Evolutionary conservation across 768 basidiomycete genomes (phyloP), one percentile per base, ranked within the genome.

Genomic region (Naganishia vaughanmartiniae): DNA sequence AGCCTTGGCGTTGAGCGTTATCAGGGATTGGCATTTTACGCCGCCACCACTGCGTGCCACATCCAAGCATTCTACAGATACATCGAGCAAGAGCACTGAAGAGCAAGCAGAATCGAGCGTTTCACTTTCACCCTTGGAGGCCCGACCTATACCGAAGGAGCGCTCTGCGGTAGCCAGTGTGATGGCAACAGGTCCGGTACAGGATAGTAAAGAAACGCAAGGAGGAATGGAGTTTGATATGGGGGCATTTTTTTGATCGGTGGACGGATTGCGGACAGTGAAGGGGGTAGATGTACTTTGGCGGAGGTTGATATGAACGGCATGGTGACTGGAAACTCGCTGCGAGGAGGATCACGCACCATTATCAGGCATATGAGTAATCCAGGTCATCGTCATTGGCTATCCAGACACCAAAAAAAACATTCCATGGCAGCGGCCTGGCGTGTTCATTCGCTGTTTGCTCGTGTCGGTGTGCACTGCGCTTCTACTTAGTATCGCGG

Each of bases 151-250:
- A 31, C 65, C 65, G 9, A 55, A 56, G 46, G 46, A 67, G 31
- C 45, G 34, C 54, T 46, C 65, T n/a, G 66, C 53, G n/a, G 34
- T 66, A 12, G 68, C 68, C 30, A 69, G 56, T 28, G 34, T 72
- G 33, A 72, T 66, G 24, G 66, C 56, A 19, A 33, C 48, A 6
- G 66, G 39, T 1, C 28, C 57, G 33, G 60, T 30, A 19, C 46
- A 54, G 48, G 58, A 73, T 34, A 70, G 57, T 19, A 51, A 63
- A 3, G 46, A 63, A 30, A 51, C 54, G 7, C 55, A 83, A 88
- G 76, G 89, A 91, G 71, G 89, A 90, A 28, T 65, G 58, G 92
- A 95, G 75, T 95, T 95, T 77, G 87, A 92, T 80, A 91, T 95
- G 87, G 84, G 84, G 76, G 86, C 87, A 28, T 94, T 94, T 80